Percentiles rank a stretch among this genome's conserved stretches.
Evolutionary conservation across 306 rosid genomes (phyloP).

Genomic region (Canavalia ensiformis): DNA sequence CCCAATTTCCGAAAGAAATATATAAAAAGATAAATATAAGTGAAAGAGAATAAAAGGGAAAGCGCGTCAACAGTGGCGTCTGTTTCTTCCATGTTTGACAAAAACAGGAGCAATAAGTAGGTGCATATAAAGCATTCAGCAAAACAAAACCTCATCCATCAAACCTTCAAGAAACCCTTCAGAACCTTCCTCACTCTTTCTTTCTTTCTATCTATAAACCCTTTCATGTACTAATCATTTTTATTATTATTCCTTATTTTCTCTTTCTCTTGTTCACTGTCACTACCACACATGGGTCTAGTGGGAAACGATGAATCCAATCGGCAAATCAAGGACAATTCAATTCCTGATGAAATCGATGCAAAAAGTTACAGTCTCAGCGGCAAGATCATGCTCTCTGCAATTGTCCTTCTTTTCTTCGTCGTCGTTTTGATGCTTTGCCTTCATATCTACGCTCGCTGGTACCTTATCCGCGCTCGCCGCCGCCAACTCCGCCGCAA

Average conservation of each 20-base stretch:
- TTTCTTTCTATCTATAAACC: background rate
- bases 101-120: background rate
- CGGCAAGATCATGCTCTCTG: slow-evolving; percentile 80
- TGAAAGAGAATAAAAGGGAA: background rate
- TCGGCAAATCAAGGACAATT: background rate
- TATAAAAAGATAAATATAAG: background rate
- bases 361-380: slow-evolving; percentile 52
- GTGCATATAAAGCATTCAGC: background rate
- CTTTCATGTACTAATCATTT: background rate
- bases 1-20: slow-evolving; percentile 3
- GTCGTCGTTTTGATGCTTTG: slow-evolving; percentile 71
- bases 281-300: background rate
- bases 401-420: slow-evolving; percentile 71
- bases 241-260: background rate
- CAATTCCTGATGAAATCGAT: background rate
- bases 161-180: background rate
- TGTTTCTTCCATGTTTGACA: background rate
- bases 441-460: slow-evolving; percentile 85
- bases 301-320: background rate
- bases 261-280: background rate
- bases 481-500: slow-evolving; percentile 58
- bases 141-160: background rate
- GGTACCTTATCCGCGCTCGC: slow-evolving; percentile 71
- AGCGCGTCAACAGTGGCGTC: slow-evolving; percentile 33
- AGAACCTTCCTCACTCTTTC: slow-evolving; percentile 49